phyloP scores from a whole-genome alignment of 2,329 filamentous ascomycete genomes.

The Teratosphaeriaceae sp. region DNA sequence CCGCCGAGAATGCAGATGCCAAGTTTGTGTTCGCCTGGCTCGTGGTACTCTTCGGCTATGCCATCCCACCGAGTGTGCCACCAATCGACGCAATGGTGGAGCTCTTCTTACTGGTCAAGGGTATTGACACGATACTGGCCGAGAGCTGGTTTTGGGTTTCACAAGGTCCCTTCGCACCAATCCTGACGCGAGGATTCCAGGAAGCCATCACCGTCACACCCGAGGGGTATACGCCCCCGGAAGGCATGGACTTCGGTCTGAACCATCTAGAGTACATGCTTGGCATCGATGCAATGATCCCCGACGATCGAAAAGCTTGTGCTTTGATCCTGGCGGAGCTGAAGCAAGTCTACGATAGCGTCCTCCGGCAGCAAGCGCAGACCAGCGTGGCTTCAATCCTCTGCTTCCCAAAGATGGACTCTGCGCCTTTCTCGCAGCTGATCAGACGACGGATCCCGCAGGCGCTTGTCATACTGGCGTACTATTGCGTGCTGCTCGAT shows the following conservation, averaged over 20 bases:
- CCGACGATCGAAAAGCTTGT: constrained; percentile 21
- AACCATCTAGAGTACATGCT: constrained; percentile 28
- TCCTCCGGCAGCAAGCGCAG: constrained; percentile 12
- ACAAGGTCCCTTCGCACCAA: constrained; percentile 24
- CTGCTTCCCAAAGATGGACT: constrained; percentile 26
- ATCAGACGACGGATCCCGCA: constrained; percentile 23
- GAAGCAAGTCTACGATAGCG: constrained; percentile 18
- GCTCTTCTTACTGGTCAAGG: constrained; percentile 21
- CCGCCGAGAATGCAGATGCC: constrained; percentile 22
- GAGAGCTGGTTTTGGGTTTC: constrained; percentile 24
- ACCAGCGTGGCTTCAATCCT: constrained; percentile 22
- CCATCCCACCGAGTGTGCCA: constrained; percentile 20
- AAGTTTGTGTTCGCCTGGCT: constrained; percentile 25
- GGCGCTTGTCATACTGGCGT: constrained; percentile 24
- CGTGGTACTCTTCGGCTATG: constrained; percentile 22
- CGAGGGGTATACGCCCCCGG: constrained; percentile 11
- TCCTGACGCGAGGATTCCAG: constrained; percentile 19
- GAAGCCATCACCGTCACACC: constrained; percentile 7
- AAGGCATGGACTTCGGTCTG: constrained; percentile 25
- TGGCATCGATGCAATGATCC: constrained; percentile 22
- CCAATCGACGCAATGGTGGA: constrained; percentile 25
- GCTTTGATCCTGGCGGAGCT: constrained; percentile 22
- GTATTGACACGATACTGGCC: constrained; percentile 17
- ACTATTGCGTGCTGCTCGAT: constrained; percentile 25
- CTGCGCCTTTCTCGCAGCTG: constrained; percentile 18